Percentiles rank a stretch among this genome's conserved stretches.
These are phyloP conservation scores for Pestalotiopsis sp. DNA, from an alignment of 2,329 filamentous ascomycete species.

Conservation along the genomic window DNA sequence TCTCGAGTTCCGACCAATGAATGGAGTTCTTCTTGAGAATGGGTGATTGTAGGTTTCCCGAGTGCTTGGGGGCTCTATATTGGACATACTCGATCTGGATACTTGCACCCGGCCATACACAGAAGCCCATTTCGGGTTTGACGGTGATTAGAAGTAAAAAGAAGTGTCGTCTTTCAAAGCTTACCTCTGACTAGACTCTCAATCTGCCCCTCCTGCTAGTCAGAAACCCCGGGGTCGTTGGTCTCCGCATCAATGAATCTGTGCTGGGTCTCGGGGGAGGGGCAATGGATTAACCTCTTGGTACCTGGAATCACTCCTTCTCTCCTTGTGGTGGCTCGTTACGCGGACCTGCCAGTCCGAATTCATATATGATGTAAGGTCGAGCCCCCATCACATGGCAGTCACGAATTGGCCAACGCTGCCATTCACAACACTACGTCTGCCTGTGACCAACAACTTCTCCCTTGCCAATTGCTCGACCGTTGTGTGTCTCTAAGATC, in stretches of 20 bases:
- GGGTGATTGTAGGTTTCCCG: neutral
- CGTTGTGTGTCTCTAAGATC: neutral
- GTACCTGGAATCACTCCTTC: neutral
- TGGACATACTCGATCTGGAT: neutral
- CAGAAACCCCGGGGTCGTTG: neutral
- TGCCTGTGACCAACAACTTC: neutral
- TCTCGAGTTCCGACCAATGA: neutral
- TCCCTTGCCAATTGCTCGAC: neutral
- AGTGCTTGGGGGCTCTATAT: neutral
- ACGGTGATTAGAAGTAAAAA: neutral
- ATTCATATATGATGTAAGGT: constrained; percentile 4
- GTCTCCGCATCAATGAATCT: neutral
- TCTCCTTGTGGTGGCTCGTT: neutral
- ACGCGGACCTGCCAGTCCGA: neutral
- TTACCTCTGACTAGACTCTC: neutral
- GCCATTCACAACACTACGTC: too few species aligned
- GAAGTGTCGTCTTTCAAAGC: neutral
- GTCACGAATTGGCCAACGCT: too few species aligned
- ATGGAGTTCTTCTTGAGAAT: neutral
- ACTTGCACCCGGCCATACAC: neutral
- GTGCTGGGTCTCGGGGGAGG: neutral
- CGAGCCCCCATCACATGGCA: neutral
- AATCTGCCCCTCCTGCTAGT: constrained; percentile 2
- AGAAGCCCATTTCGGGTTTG: neutral
- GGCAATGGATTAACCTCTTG: neutral